phyloP scores from a whole-genome alignment of 306 rosid genomes.

The Dalbergia oliveri region DNA sequence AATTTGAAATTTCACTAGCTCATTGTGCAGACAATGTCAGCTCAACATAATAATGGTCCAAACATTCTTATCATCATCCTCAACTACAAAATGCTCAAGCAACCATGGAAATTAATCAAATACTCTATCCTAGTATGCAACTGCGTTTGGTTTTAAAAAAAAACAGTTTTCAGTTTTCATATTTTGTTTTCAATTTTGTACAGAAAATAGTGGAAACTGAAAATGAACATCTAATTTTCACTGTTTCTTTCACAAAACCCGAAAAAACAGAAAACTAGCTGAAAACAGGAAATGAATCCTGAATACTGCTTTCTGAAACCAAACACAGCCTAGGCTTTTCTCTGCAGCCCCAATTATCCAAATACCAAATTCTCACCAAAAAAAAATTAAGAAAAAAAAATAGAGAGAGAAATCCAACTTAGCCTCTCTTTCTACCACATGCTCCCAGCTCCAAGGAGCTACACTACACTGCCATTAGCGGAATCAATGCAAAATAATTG shows the following conservation, averaged over 20 bases:
- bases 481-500: slow-evolving; percentile 34
- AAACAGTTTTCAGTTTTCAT: too few species aligned
- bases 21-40: not conserved
- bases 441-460: slow-evolving; percentile 35
- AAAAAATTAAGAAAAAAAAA: not conserved
- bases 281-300: too few species aligned
- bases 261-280: too few species aligned
- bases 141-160: too few species aligned
- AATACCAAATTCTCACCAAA: slow-evolving; percentile 23
- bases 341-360: slow-evolving; percentile 8
- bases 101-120: slow-evolving; percentile 11
- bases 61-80: not conserved
- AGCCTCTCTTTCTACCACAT: slow-evolving; percentile 11
- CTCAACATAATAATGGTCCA: slow-evolving; percentile 5
- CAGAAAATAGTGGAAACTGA: too few species aligned
- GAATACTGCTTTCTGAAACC: too few species aligned
- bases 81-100: slow-evolving; percentile 28
- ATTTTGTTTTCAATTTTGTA: too few species aligned
- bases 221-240: too few species aligned
- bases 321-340: not conserved
- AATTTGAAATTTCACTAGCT: slow-evolving; percentile 1
- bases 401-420: not conserved
- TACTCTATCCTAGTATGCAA: not conserved
- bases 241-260: too few species aligned
- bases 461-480: not conserved